Conservation (phyloP, 1,284 basidiomycete species). For the Papiliotrema flavescens region DNA sequence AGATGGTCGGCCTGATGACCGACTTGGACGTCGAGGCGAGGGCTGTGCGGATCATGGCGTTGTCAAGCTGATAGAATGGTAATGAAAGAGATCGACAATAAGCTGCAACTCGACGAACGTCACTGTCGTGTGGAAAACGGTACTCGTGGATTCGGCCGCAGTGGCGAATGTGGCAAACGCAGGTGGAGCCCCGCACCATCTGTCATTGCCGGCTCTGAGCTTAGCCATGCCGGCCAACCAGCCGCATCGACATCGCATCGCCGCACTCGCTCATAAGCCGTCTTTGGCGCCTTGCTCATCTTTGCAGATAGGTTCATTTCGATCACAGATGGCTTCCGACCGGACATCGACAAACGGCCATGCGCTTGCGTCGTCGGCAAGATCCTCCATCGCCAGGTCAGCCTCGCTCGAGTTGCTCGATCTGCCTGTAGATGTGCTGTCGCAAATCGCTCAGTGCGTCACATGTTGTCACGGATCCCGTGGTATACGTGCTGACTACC, state of each 20-base stretch:
- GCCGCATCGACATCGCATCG: too few species aligned
- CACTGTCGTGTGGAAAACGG: too few species aligned
- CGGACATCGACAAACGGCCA: too few species aligned
- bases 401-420: conserved; percentile 18
- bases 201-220: too few species aligned
- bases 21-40: background rate
- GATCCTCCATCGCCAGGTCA: background rate
- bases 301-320: too few species aligned
- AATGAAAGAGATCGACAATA: background rate
- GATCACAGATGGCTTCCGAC: too few species aligned
- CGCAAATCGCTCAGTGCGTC: conserved; percentile 36
- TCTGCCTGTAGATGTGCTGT: conserved; percentile 36
- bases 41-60: background rate
- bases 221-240: too few species aligned
- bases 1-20: background rate
- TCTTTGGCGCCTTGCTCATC: too few species aligned
- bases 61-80: background rate
- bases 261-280: too few species aligned
- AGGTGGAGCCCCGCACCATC: too few species aligned
- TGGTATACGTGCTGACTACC: background rate
- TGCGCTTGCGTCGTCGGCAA: too few species aligned
- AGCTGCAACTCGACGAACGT: too few species aligned
- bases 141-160: background rate
- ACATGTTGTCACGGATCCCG: background rate
- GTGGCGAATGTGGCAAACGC: background rate